Evolutionary conservation across 2,329 filamentous ascomycete genomes (phyloP).

Genomic region (Onygena corvina): DNA sequence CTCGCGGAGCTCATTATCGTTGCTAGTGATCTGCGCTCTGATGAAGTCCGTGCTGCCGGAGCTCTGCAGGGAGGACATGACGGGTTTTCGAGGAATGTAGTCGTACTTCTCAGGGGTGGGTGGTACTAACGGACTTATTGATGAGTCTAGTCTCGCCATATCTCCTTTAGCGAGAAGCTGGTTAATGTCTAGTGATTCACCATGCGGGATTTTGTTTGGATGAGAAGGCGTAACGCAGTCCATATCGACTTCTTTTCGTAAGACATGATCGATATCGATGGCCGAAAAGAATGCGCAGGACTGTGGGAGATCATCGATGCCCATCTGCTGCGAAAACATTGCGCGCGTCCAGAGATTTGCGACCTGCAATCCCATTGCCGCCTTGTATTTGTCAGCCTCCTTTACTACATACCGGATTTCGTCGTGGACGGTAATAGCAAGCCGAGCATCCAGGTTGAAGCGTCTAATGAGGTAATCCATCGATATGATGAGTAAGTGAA

Average conservation of each 20-base stretch:
- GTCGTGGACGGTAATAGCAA: conserved; percentile 92
- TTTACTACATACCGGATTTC: conserved; percentile 91
- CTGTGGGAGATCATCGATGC: conserved; percentile 88
- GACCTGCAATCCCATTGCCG: conserved; percentile 85
- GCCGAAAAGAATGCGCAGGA: conserved; percentile 92
- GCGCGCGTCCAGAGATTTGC: conserved; percentile 93
- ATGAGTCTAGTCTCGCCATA: conserved; percentile 56
- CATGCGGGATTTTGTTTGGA: conserved; percentile 60
- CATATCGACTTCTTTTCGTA: conserved; percentile 98
- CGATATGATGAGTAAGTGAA: conserved; percentile 79
- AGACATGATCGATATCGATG: conserved; percentile 84
- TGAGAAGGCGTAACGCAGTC: conserved; percentile 90
- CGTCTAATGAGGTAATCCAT: conserved; percentile 89
- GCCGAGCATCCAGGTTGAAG: conserved; percentile 71
- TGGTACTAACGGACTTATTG: conserved; percentile 44
- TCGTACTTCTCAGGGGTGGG: conserved; percentile 50
- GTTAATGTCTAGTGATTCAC: conserved; percentile 74
- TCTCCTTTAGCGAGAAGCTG: conserved; percentile 63
- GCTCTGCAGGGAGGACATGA: conserved; percentile 62
- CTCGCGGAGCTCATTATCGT: conserved; percentile 60
- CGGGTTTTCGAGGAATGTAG: conserved; percentile 60
- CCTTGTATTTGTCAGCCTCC: conserved; percentile 72
- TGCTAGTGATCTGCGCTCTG: conserved; percentile 67
- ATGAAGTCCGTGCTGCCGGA: conserved; percentile 52
- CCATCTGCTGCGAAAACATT: conserved; percentile 95